These are phyloP conservation scores for Wickerhamiella siamensis DNA, from an alignment of 805 yeast genomes.

Conservation along the genomic window DNA sequence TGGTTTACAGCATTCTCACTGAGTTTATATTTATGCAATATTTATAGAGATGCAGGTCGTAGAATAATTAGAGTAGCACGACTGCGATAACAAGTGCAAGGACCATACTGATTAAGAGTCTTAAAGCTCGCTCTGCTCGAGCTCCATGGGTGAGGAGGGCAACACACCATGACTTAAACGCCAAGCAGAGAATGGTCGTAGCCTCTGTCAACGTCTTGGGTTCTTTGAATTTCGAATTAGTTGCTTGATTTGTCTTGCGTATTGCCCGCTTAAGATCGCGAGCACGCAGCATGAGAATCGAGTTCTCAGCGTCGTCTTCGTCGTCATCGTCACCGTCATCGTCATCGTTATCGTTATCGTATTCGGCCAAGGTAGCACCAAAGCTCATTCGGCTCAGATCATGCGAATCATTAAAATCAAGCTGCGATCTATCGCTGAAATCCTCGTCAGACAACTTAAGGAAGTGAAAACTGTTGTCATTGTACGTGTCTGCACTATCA, in stretches of 20 bases:
- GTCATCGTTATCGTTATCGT: background rate
- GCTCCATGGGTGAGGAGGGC: background rate
- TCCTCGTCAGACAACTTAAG: background rate
- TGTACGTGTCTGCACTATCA: background rate
- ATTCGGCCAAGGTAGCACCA: no score
- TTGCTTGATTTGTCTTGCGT: background rate
- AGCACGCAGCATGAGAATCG: background rate
- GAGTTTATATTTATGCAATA: background rate
- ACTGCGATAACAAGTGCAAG: background rate
- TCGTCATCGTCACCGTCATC: background rate
- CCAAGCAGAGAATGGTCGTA: background rate
- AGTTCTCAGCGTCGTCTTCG: background rate
- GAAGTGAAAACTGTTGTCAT: background rate
- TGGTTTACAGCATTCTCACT: no score
- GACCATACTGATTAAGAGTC: background rate
- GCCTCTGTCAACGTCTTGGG: slow-evolving; percentile 1
- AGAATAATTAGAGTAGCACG: background rate
- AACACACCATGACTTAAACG: slow-evolving; percentile 1
- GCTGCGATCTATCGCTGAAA: background rate
- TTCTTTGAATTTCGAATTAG: background rate
- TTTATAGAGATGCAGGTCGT: background rate
- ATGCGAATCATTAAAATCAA: background rate
- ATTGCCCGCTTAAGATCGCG: background rate
- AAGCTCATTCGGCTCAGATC: no score
- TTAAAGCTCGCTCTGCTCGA: background rate